Percentiles rank a stretch among this genome's conserved stretches.
Evolutionary conservation across 2,329 filamentous ascomycete species (phyloP).

Genomic region (Fusarium chlamydosporum): DNA sequence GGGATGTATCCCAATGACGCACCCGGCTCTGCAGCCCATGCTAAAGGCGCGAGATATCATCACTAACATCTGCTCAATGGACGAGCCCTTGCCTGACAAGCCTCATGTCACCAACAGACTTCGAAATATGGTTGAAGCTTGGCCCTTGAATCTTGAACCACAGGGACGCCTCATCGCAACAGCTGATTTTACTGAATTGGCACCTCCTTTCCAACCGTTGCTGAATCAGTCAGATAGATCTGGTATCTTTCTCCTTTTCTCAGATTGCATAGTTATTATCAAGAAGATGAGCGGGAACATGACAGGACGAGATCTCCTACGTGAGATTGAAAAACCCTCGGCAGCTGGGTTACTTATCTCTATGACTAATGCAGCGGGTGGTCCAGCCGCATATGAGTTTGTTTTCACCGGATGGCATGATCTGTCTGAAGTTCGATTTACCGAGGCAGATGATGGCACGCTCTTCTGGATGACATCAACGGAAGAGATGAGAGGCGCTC

Average conservation of each 20-base stretch:
- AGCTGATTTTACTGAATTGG: constrained; percentile 82
- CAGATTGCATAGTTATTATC: constrained; percentile 83
- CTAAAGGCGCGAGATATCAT: constrained; percentile 93
- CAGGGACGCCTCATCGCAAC: constrained; percentile 85
- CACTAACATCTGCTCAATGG: constrained; percentile 95
- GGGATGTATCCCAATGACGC: constrained; percentile 84
- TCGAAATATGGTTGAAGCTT: constrained; percentile 81
- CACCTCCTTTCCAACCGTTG: constrained; percentile 74
- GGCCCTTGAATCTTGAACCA: constrained; percentile 80
- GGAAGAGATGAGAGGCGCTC: constrained; percentile 70
- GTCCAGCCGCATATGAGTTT: constrained; percentile 76
- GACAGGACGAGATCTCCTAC: constrained; percentile 81
- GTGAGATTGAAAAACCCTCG: constrained; percentile 87
- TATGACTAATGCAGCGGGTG: constrained; percentile 74
- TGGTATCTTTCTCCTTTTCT: constrained; percentile 86
- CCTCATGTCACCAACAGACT: constrained; percentile 81
- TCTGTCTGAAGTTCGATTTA: constrained; percentile 79
- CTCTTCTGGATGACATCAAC: constrained; percentile 78
- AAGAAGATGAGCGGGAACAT: constrained; percentile 76
- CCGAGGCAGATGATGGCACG: constrained; percentile 75
- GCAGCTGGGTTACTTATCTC: constrained; percentile 73
- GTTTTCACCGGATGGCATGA: constrained; percentile 80
- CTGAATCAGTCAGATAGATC: constrained; percentile 63
- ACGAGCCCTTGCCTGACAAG: constrained; percentile 77
- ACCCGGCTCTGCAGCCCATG: constrained; percentile 86